Percentiles rank a stretch among this genome's conserved stretches.
Evolutionary conservation across 1,284 basidiomycete species (phyloP).

Genomic region (Mrakiaceae sp.): DNA sequence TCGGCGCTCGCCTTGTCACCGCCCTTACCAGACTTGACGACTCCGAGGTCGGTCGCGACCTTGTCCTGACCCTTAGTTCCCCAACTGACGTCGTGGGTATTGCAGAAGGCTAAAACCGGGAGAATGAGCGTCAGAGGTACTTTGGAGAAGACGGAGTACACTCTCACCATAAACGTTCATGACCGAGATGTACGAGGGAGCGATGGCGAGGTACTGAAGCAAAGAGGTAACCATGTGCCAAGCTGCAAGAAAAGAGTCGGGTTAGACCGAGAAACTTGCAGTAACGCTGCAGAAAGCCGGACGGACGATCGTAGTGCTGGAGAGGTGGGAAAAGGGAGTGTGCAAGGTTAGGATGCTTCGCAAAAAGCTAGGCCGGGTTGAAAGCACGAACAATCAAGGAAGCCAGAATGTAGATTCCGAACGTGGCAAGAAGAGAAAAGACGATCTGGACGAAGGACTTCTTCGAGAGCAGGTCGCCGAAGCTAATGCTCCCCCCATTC

Average conservation of each 20-base stretch:
- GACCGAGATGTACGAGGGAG: conserved; percentile 25
- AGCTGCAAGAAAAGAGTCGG: not conserved
- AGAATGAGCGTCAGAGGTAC: not conserved
- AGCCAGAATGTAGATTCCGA: conserved; percentile 56
- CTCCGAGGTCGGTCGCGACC: conserved; percentile 18
- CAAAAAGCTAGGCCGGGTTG: not conserved
- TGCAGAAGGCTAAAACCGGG: conserved; percentile 4
- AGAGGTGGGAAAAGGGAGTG: not conserved
- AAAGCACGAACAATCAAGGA: conserved; percentile 4
- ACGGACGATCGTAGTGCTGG: conserved; percentile 12
- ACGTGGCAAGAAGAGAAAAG: conserved; percentile 73
- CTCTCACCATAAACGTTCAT: conserved; percentile 18
- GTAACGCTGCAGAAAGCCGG: not conserved
- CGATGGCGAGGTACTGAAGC: conserved; percentile 74
- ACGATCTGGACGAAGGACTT: conserved; percentile 48
- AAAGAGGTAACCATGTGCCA: conserved; percentile 59
- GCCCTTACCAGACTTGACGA: conserved; percentile 15
- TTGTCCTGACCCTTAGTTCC: conserved; percentile 18
- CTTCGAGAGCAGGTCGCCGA: conserved; percentile 18
- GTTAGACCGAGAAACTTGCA: not conserved
- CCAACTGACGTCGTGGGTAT: conserved; percentile 2
- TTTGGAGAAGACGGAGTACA: conserved; percentile 12
- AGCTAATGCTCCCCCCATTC: not conserved
- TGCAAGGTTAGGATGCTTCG: not conserved
- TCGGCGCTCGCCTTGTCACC: conserved; percentile 13